Conservation (phyloP, 352 stramenopile genomes). For the Phytophthora ramorum region DNA sequence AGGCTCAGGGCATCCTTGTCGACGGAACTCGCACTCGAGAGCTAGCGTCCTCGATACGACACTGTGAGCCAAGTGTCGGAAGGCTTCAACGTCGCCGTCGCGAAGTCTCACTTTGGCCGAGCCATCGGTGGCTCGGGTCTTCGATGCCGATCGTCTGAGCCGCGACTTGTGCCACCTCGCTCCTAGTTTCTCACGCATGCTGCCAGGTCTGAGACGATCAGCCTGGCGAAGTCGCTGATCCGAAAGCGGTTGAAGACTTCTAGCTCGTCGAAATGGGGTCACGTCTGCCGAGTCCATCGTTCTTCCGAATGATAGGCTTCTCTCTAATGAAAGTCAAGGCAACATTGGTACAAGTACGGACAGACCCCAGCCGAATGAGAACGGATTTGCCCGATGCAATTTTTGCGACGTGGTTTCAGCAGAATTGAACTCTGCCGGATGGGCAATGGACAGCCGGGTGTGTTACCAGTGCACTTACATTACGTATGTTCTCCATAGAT, state of each 20-base stretch:
- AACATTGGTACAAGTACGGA: not conserved
- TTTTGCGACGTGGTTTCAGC: conserved; percentile 20
- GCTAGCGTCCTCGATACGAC: conserved; percentile 47
- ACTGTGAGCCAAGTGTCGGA: conserved; percentile 37
- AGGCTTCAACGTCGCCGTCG: conserved; percentile 31
- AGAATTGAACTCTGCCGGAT: conserved; percentile 14
- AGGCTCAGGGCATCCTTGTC: conserved; percentile 24
- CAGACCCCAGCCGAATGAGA: not conserved
- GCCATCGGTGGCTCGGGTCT: conserved; percentile 16
- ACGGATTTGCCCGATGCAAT: conserved; percentile 22
- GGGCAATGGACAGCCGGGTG: conserved; percentile 17
- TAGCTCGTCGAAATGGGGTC: conserved; percentile 11
- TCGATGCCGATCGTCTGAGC: conserved; percentile 3
- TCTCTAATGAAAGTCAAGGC: conserved; percentile 9
- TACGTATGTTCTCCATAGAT: conserved; percentile 6
- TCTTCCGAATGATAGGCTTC: not conserved
- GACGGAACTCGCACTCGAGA: conserved; percentile 45
- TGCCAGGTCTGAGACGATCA: conserved; percentile 5
- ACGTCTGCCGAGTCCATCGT: conserved; percentile 5
- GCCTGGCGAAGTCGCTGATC: conserved; percentile 1
- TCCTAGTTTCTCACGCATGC: conserved; percentile 26
- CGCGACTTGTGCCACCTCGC: conserved; percentile 15
- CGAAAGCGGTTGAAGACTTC: conserved; percentile 18
- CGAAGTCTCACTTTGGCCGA: conserved; percentile 31
- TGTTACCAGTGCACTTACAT: conserved; percentile 9